Conservation (phyloP, 225 moss, liverwort and hornwort species). For the Pseudisothecium myosuroides region DNA sequence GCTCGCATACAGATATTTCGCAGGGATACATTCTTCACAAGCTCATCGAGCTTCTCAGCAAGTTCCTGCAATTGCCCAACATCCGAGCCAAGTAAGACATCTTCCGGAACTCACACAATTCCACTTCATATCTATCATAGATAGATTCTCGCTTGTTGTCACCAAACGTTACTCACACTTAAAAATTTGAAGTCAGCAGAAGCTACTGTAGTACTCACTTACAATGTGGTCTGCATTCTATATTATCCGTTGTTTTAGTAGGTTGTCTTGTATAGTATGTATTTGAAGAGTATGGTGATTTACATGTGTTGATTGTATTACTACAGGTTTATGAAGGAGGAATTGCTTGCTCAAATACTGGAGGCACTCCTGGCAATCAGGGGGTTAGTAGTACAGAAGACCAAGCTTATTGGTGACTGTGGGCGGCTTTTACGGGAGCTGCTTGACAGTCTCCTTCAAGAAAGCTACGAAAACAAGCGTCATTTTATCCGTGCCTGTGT, state of each 20-base stretch:
- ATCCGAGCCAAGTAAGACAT: conserved; percentile 76
- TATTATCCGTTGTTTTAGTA: neutral
- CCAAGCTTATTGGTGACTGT: conserved; percentile 96
- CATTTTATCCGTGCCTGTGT: conserved; percentile 94
- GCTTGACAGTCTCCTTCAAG: conserved; percentile 84
- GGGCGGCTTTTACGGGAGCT: conserved; percentile 85
- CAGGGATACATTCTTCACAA: conserved; percentile 99
- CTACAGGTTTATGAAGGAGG: conserved; percentile 95
- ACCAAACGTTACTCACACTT: neutral
- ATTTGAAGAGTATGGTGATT: neutral
- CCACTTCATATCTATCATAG: neutral
- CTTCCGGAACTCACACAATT: neutral
- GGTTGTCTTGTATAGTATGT: neutral
- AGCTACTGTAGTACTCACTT: neutral
- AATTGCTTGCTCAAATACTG: conserved; percentile 85
- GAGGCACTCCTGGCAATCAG: conserved; percentile 81
- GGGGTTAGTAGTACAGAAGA: conserved; percentile 95
- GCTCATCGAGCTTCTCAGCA: conserved; percentile 94
- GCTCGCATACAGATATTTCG: conserved; percentile 94
- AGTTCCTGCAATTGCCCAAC: conserved; percentile 86
- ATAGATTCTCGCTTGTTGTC: neutral
- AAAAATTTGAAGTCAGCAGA: neutral
- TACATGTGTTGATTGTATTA: neutral
- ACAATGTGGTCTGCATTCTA: neutral
- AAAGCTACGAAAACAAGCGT: conserved; percentile 97